A percentile compares a stretch with the other conserved stretches of the same genome.
Evolutionary conservation across 2,329 filamentous ascomycete genomes (phyloP).

Genomic region (Aspergillus viridinutans): DNA sequence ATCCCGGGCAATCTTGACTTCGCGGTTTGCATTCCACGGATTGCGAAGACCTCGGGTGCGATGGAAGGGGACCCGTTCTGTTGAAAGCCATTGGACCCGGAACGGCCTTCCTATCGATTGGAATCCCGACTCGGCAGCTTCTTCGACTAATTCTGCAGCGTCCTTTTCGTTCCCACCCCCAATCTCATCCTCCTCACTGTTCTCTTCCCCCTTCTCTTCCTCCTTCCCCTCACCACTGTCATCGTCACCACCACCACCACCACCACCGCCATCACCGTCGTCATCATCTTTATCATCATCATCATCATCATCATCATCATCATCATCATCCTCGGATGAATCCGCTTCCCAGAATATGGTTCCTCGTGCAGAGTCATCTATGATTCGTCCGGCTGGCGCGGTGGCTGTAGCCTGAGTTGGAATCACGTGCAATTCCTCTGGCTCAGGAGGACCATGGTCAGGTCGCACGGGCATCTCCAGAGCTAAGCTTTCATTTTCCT

Average conservation of each 20-base stretch:
- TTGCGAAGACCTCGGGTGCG: constrained; percentile 82
- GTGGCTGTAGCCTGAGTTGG: constrained; percentile 72
- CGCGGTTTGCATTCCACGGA: constrained; percentile 90
- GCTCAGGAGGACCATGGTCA: constrained; percentile 51
- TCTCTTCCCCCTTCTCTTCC: background rate
- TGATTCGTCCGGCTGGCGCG: constrained; percentile 78
- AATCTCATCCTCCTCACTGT: constrained; percentile 40
- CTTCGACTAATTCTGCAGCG: constrained; percentile 47
- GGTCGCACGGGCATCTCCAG: constrained; percentile 66
- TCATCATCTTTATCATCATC: constrained; percentile 25
- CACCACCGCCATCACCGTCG: constrained; percentile 20
- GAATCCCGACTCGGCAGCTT: constrained; percentile 38
- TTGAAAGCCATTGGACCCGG: constrained; percentile 84
- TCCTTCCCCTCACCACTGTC: constrained; percentile 24
- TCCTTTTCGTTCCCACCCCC: constrained; percentile 37
- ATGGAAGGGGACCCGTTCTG: constrained; percentile 78
- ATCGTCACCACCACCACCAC: background rate
- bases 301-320: constrained; percentile 21
- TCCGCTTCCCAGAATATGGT: constrained; percentile 97
- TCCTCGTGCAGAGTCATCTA: constrained; percentile 87
- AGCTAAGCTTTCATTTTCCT: constrained; percentile 66
- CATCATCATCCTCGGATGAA: constrained; percentile 48
- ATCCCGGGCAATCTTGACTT: constrained; percentile 93
- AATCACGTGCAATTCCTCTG: constrained; percentile 73
- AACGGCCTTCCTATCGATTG: constrained; percentile 90